phyloP scores from a whole-genome alignment of 1,284 basidiomycete species.

The Fomitopsis palustris region DNA sequence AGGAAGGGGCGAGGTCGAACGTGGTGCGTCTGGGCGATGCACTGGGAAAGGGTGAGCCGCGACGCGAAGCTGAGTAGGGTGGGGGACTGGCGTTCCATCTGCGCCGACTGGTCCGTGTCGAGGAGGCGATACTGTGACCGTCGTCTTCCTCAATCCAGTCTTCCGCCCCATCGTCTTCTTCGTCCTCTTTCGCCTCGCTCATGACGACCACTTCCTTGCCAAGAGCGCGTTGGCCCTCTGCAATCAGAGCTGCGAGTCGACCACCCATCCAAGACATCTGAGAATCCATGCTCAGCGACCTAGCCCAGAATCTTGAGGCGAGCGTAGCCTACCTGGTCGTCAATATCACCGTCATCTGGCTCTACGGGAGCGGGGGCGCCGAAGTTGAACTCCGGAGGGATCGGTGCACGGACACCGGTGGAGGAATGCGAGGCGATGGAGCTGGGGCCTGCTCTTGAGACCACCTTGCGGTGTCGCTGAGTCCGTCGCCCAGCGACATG shows the following conservation, averaged over 20 bases:
- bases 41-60: slow-evolving; percentile 23
- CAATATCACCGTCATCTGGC: slow-evolving; percentile 32
- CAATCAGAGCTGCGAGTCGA: slow-evolving; percentile 61
- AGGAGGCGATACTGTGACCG: slow-evolving; percentile 27
- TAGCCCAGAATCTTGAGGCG: neutral
- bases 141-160: slow-evolving; percentile 46
- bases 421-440: slow-evolving; percentile 19
- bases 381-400: slow-evolving; percentile 25
- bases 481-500: slow-evolving; percentile 29
- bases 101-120: slow-evolving; percentile 25
- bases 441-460: slow-evolving; percentile 20
- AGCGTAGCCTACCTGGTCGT: slow-evolving; percentile 41
- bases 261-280: slow-evolving; percentile 78
- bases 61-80: slow-evolving; percentile 25
- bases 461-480: slow-evolving; percentile 33
- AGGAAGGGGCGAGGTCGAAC: slow-evolving; percentile 24
- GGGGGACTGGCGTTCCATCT: slow-evolving; percentile 16
- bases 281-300: neutral
- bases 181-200: slow-evolving; percentile 68
- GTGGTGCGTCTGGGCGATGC: slow-evolving; percentile 30
- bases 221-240: slow-evolving; percentile 70
- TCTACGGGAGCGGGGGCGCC: slow-evolving; percentile 19
- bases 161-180: slow-evolving; percentile 68
- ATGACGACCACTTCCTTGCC: slow-evolving; percentile 68
- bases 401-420: slow-evolving; percentile 13